phyloP scores from a whole-genome alignment of 192 early-diverging fungal species.

The Umbelopsis isabellina region DNA sequence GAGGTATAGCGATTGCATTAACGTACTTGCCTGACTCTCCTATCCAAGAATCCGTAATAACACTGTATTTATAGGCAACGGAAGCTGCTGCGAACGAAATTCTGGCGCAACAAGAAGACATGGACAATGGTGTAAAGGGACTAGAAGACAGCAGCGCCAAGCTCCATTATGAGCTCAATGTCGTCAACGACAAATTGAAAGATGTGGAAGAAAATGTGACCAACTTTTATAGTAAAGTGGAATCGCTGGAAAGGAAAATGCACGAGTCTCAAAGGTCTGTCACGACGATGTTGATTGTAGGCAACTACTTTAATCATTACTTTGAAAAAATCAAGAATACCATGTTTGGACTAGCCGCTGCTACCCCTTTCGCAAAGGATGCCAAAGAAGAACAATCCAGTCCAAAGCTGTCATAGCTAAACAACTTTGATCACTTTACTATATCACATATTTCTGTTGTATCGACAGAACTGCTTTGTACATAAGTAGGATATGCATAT shows the following conservation, averaged over 20 bases:
- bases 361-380: neutral
- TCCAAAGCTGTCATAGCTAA: neutral
- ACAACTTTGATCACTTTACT: neutral
- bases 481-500: neutral
- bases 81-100: constrained; percentile 15
- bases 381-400: too few relatives aligned
- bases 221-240: constrained; percentile 44
- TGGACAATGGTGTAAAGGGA: constrained; percentile 28
- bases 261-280: constrained; percentile 40
- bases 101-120: constrained; percentile 30
- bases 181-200: constrained; percentile 47
- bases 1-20: neutral
- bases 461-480: neutral
- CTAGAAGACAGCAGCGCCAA: constrained; percentile 42
- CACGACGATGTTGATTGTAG: constrained; percentile 39
- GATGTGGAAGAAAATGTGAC: constrained; percentile 48
- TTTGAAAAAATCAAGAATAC: constrained; percentile 6
- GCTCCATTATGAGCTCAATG: constrained; percentile 44
- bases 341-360: neutral
- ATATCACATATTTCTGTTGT: neutral
- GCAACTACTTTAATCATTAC: constrained; percentile 47
- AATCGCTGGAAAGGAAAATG: constrained; percentile 41
- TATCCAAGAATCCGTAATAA: too few relatives aligned
- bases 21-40: too few relatives aligned
- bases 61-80: constrained; percentile 15